These are phyloP conservation scores for Inga laurina DNA, from an alignment of 306 rosid genomes.

Conservation along the genomic window DNA sequence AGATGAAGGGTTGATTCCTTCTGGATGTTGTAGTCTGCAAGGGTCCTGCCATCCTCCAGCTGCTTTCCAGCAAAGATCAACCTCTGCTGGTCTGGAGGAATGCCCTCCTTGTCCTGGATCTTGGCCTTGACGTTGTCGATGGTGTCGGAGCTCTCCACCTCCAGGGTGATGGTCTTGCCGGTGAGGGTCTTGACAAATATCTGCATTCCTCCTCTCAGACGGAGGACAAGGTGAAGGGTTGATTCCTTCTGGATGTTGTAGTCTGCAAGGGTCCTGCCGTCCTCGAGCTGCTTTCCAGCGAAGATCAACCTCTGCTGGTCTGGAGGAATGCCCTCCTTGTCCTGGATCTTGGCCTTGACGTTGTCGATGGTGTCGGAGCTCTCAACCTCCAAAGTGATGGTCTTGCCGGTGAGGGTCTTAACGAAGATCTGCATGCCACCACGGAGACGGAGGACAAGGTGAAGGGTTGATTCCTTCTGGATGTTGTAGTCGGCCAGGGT, in stretches of 20 bases:
- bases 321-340: conserved; percentile 71
- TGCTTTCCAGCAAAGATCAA: conserved; percentile 70
- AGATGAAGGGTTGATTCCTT: conserved; percentile 73
- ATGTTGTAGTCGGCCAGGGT: conserved; percentile 70
- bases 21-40: conserved; percentile 71
- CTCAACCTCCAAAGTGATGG: conserved; percentile 64
- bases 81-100: conserved; percentile 75
- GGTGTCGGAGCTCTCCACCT: conserved; percentile 70
- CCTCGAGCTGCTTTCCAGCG: conserved; percentile 67
- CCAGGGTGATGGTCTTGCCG: conserved; percentile 65
- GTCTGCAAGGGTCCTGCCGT: conserved; percentile 59
- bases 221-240: conserved; percentile 60
- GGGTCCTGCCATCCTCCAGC: conserved; percentile 61
- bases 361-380: conserved; percentile 73
- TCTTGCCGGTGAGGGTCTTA: conserved; percentile 56
- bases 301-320: conserved; percentile 79
- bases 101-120: conserved; percentile 70
- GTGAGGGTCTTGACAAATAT: conserved; percentile 67
- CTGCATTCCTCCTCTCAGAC: conserved; percentile 71
- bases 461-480: conserved; percentile 78
- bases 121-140: conserved; percentile 69
- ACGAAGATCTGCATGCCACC: conserved; percentile 83
- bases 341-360: conserved; percentile 71
- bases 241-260: conserved; percentile 82
- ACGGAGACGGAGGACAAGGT: conserved; percentile 64